Percentiles rank a stretch among this genome's conserved stretches.
Conservation (phyloP, 257 asterid genomes). For the Asclepias syriaca region DNA sequence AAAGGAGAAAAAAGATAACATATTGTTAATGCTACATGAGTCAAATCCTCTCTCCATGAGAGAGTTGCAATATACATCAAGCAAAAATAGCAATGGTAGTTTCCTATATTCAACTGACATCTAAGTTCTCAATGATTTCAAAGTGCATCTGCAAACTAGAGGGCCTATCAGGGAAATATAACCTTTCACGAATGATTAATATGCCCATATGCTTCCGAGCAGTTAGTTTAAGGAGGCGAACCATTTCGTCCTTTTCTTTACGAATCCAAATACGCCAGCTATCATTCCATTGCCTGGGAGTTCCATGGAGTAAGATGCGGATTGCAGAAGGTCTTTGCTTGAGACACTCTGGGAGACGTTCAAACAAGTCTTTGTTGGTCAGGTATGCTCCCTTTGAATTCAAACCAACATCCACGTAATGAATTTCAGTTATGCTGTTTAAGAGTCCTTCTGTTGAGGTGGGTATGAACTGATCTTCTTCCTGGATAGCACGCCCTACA, state of each 20-base stretch:
- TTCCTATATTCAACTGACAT: slow-evolving; percentile 42
- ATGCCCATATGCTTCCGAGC: slow-evolving; percentile 57
- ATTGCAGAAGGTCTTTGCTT: slow-evolving; percentile 43
- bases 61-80: background rate
- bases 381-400: slow-evolving; percentile 79
- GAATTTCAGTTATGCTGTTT: slow-evolving; percentile 73
- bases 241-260: slow-evolving; percentile 62
- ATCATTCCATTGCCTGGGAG: slow-evolving; percentile 92
- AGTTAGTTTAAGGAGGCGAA: slow-evolving; percentile 54
- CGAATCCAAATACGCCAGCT: slow-evolving; percentile 64
- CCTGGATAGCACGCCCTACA: slow-evolving; percentile 25
- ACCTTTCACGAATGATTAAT: slow-evolving; percentile 58
- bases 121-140: slow-evolving; percentile 70
- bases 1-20: no score
- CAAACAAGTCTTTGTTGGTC: slow-evolving; percentile 51
- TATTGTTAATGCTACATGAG: background rate
- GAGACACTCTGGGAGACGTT: slow-evolving; percentile 42
- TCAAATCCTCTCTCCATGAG: background rate
- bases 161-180: slow-evolving; percentile 58
- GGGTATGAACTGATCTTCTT: slow-evolving; percentile 50
- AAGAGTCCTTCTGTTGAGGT: slow-evolving; percentile 58
- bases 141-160: slow-evolving; percentile 88
- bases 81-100: background rate
- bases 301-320: slow-evolving; percentile 76
- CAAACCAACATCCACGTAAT: slow-evolving; percentile 90